Base-by-base conservation (phyloP, 148 eudicot genomes). In the Persicaria tinctoria region DNA sequence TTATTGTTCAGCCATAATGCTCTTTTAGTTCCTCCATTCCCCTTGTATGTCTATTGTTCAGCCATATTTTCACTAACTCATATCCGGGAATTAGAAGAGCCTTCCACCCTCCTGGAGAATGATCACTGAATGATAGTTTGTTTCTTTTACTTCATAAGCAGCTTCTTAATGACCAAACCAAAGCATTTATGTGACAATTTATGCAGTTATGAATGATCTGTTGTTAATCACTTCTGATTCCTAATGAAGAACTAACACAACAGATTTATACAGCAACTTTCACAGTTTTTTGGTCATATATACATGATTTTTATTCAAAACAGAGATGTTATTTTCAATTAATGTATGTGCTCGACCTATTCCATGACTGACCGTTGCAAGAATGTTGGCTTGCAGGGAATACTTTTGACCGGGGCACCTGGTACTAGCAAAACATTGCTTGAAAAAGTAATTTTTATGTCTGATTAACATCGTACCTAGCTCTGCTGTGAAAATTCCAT, bases 341-440 rank as follows among this genome's bases (percentile, higher is more conserved):
- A 70, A 46, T n/a, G 46, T 71, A 47, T 48, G 23, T 74, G 60
- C 8, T 54, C 27, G 13, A 41, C n/a, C 48, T 51, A 54, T 27
- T 17, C 38, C 23, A n/a, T 12, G n/a, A 20, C 17, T 66, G 13
- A 66, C 9, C 70, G 17, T 41, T 51, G 46, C 9, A 23, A 46
- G 6, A 72, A 53, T 49, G 57, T 17, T 74, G 49, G 14, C 41
- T 81, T 79, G 56, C 90, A 95, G 99, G 99, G 99, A 56, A 95
- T 95, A 82, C 99, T 95, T 79, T 84, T 95, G 83, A 95, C 97
- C 68, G 99, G 99, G 78, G 90, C 97, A 50, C 99, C 97, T 79
- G 99, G 99, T 76, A 95, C 97, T 2, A 97, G 99, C 59, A 95
- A 95, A 88, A 95, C 99, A 63, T 84, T 95, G 64, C 93, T 95